Evolutionary conservation across 495 filamentous ascomycete species (phyloP).

Genomic region (Penicillium angulare): DNA sequence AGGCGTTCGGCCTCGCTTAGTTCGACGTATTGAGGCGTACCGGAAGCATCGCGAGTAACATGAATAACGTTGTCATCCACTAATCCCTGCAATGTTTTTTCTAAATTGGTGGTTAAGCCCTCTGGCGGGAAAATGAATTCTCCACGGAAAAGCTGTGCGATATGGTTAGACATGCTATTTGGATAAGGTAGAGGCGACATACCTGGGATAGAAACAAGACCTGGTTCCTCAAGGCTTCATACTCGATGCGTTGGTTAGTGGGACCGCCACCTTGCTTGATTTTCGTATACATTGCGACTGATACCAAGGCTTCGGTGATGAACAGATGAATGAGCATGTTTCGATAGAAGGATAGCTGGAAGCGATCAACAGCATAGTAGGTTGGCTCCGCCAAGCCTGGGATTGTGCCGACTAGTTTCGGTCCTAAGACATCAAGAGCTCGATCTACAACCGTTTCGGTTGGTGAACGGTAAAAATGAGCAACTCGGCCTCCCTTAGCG

Average conservation of each 20-base stretch:
- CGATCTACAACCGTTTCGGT: conserved; percentile 82
- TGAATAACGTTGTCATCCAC: conserved; percentile 79
- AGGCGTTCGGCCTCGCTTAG: conserved; percentile 73
- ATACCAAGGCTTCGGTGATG: conserved; percentile 85
- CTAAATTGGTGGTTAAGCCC: conserved; percentile 73
- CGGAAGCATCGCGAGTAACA: conserved; percentile 56
- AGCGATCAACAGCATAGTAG: conserved; percentile 90
- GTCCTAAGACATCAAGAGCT: conserved; percentile 86
- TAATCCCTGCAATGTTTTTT: conserved; percentile 71
- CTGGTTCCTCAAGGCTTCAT: conserved; percentile 66
- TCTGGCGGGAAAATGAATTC: conserved; percentile 96
- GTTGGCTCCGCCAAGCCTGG: conserved; percentile 81
- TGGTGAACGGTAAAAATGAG: conserved; percentile 81
- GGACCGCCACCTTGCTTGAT: conserved; percentile 88
- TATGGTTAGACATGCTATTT: conserved; percentile 16
- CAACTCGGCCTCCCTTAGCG: conserved; percentile 83
- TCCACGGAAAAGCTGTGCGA: conserved; percentile 74
- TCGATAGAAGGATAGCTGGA: conserved; percentile 95
- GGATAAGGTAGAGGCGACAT: conserved; percentile 8
- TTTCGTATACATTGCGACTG: conserved; percentile 81
- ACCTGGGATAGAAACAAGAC: conserved; percentile 82
- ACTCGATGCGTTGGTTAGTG: conserved; percentile 73
- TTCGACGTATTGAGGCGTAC: conserved; percentile 61
- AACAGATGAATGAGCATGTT: conserved; percentile 99
- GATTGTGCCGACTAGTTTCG: conserved; percentile 78